A percentile compares a stretch with the other conserved stretches of the same genome.
These are phyloP conservation scores for Cyphellophora europaea DNA, from an alignment of 2,329 filamentous ascomycete species.

Conservation along the genomic window DNA sequence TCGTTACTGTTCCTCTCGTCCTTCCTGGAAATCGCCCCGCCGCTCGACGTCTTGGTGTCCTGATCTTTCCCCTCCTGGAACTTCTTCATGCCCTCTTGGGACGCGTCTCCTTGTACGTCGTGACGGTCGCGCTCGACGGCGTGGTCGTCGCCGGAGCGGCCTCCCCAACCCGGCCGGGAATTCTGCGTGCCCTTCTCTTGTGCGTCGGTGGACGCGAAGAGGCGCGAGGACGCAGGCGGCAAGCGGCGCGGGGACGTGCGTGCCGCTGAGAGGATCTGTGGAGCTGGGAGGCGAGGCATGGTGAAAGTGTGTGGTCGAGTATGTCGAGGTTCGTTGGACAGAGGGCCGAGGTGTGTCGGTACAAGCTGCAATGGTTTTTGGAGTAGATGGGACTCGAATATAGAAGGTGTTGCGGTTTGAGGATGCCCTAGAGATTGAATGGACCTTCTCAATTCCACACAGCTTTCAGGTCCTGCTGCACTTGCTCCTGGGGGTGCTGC, in stretches of 20 bases:
- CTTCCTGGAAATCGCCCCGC: constrained; percentile 31
- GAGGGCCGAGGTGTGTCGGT: no score
- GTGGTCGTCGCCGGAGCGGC: constrained; percentile 25
- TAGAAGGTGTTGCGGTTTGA: no score
- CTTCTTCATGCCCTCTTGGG: constrained; percentile 24
- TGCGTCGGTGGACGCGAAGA: background rate
- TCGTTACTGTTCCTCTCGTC: constrained; percentile 26
- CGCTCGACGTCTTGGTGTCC: constrained; percentile 15
- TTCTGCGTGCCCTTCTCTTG: background rate
- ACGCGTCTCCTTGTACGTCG: constrained; percentile 24
- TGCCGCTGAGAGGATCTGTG: background rate
- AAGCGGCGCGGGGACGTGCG: background rate
- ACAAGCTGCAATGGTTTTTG: no score
- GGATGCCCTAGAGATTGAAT: no score
- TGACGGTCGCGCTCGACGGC: constrained; percentile 25
- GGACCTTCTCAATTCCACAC: no score
- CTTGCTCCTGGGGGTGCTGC: no score
- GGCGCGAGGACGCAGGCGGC: background rate
- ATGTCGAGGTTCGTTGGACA: no score
- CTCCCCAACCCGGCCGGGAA: constrained; percentile 23
- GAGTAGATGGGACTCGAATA: no score
- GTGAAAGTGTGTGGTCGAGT: no score
- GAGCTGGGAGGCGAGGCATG: background rate
- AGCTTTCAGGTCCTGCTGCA: no score
- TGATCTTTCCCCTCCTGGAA: constrained; percentile 24